Conservation (phyloP, 139 green algal species). For the Chlamydomonas asymmetrica region DNA sequence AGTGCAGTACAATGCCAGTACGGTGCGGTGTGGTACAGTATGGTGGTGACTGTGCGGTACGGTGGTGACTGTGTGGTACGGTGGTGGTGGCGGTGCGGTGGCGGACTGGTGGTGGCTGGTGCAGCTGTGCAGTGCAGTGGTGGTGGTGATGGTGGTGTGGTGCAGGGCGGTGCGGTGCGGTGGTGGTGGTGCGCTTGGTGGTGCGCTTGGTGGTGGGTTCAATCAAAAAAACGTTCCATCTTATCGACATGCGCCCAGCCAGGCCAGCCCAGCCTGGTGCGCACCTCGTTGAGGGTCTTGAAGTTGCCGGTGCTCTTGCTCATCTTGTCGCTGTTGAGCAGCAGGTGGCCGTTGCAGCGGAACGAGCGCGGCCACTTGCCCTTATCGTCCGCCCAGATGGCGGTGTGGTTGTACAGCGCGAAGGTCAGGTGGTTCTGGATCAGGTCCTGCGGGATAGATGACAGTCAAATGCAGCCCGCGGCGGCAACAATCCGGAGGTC, state of each 20-base stretch:
- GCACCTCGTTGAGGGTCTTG: constrained; percentile 79
- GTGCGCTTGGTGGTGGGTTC: no score
- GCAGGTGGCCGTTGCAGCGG: constrained; percentile 94
- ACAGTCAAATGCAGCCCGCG: no score
- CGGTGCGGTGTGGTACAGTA: no score
- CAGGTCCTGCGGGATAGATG: constrained; percentile 91
- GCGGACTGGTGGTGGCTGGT: no score
- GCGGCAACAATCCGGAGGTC: no score
- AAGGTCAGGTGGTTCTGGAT: constrained; percentile 99
- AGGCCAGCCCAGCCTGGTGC: neutral
- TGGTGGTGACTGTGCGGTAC: no score
- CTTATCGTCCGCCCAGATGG: constrained; percentile 75
- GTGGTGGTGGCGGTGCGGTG: neutral
- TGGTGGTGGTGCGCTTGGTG: no score
- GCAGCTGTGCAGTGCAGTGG: no score
- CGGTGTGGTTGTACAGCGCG: constrained; percentile 96
- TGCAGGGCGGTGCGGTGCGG: no score
- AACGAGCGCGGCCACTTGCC: constrained; percentile 42
- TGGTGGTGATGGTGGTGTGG: no score
- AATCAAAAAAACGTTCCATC: neutral
- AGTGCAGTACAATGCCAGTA: no score
- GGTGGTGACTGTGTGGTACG: neutral
- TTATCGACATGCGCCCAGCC: neutral
- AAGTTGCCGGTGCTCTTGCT: constrained; percentile 97
- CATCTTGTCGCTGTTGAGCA: constrained; percentile 99